phyloP scores from a whole-genome alignment of 2,329 filamentous ascomycete genomes.

The Neonectria faginata region DNA sequence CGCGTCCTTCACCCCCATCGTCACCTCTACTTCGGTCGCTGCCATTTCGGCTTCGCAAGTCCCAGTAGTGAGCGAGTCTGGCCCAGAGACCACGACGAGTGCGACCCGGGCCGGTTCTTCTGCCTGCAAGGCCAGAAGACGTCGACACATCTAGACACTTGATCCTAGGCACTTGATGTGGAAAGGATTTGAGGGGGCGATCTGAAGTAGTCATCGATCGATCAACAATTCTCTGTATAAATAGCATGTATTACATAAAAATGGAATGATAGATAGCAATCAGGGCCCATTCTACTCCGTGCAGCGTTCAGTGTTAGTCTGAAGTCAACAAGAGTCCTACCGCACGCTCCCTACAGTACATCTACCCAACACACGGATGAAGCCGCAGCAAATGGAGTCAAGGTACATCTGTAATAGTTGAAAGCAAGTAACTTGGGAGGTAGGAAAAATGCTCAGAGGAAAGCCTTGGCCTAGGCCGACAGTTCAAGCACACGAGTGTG shows the following conservation, averaged over 20 bases:
- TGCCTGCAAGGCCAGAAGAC: slow-evolving; percentile 9
- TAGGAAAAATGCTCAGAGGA: too few species aligned
- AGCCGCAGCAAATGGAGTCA: too few species aligned
- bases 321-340: too few species aligned
- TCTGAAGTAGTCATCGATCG: not conserved
- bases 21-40: not conserved
- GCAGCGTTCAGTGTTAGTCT: too few species aligned
- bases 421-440: too few species aligned
- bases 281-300: too few species aligned
- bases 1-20: not conserved
- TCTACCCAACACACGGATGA: too few species aligned
- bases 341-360: too few species aligned
- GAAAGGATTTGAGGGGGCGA: not conserved
- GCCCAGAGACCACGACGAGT: not conserved
- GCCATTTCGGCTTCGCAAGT: not conserved
- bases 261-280: not conserved
- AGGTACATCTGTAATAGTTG: too few species aligned
- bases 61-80: not conserved
- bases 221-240: not conserved
- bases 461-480: too few species aligned
- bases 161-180: not conserved
- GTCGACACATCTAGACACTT: slow-evolving; percentile 1
- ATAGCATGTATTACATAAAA: not conserved
- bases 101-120: not conserved
- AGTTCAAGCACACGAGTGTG: too few species aligned